These are phyloP conservation scores for Cochliopodium minus DNA, from an alignment of 208 protist genomes.

Conservation along the genomic window DNA sequence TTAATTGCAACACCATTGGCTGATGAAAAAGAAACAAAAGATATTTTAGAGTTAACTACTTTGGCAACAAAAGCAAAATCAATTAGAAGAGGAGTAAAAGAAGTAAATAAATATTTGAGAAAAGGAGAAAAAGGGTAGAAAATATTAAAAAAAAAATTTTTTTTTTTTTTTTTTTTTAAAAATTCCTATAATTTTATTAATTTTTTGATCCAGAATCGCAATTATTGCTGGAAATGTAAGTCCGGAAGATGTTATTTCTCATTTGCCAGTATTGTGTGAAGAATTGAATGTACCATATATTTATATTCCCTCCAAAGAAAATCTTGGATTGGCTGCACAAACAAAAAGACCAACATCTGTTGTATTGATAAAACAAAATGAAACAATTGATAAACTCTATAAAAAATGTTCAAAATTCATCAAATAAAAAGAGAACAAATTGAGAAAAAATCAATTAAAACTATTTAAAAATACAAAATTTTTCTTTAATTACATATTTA, in stretches of 20 bases:
- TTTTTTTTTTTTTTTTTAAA: too few species aligned
- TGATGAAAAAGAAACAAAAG: constrained; percentile 77
- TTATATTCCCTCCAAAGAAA: constrained; percentile 68
- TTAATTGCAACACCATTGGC: constrained; percentile 38
- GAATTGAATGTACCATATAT: constrained; percentile 71
- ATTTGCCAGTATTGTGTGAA: constrained; percentile 68
- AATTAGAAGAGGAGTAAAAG: constrained; percentile 55
- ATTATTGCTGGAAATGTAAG: constrained; percentile 67
- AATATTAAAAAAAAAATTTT: constrained; percentile 52
- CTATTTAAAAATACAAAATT: too few species aligned
- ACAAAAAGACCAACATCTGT: constrained; percentile 73
- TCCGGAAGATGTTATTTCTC: constrained; percentile 71
- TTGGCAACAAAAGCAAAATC: constrained; percentile 65
- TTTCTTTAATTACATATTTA: too few species aligned
- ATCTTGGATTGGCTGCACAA: constrained; percentile 65
- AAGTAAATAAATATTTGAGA: constrained; percentile 71
- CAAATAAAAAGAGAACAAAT: too few species aligned
- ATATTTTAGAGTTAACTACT: too few species aligned
- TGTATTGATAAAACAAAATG: constrained; percentile 70
- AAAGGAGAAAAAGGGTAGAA: constrained; percentile 68
- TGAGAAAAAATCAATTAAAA: too few species aligned
- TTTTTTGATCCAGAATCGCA: too few species aligned
- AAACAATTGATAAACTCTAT: too few species aligned
- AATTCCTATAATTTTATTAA: too few species aligned
- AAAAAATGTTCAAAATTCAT: too few species aligned